A percentile compares a stretch with the other conserved stretches of the same genome.
Evolutionary conservation across 257 asterid genomes (phyloP).

Genomic region (Primulina eburnea): DNA sequence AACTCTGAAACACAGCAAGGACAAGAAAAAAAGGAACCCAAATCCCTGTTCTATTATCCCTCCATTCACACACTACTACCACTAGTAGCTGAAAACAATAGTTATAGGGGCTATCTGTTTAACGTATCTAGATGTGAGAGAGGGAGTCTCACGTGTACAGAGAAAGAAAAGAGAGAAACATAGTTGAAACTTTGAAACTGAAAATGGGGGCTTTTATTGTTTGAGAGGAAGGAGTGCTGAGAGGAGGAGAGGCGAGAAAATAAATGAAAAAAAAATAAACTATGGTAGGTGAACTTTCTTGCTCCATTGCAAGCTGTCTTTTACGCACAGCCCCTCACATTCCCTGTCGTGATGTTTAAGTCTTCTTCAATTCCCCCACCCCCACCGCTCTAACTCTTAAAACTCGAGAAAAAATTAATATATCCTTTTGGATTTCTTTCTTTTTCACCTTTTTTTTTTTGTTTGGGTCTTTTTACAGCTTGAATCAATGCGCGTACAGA

Average conservation of each 20-base stretch:
- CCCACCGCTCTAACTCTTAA: background rate
- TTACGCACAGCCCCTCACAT: conserved; percentile 32
- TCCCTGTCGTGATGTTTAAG: conserved; percentile 82
- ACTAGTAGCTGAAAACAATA: background rate
- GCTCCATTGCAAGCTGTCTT: conserved; percentile 85
- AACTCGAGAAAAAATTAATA: background rate
- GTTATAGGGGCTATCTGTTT: background rate
- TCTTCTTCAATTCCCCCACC: conserved; percentile 38
- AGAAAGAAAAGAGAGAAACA: conserved; percentile 22
- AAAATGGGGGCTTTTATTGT: conserved; percentile 8
- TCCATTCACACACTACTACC: background rate
- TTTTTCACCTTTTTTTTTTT: too few species aligned
- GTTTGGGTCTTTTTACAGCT: background rate
- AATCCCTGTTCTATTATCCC: background rate
- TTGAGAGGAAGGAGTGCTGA: conserved; percentile 13
- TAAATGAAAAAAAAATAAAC: conserved; percentile 6
- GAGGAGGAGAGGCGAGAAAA: conserved; percentile 14
- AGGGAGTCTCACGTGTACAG: background rate
- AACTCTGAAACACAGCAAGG: conserved; percentile 14
- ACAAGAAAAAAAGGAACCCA: background rate
- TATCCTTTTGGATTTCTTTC: background rate
- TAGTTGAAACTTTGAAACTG: background rate
- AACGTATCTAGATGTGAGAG: background rate
- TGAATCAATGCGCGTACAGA: background rate
- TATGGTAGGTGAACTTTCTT: conserved; percentile 67